Base-by-base conservation (phyloP, 345 rosid genomes). In the Eucalyptus cloeziana region DNA sequence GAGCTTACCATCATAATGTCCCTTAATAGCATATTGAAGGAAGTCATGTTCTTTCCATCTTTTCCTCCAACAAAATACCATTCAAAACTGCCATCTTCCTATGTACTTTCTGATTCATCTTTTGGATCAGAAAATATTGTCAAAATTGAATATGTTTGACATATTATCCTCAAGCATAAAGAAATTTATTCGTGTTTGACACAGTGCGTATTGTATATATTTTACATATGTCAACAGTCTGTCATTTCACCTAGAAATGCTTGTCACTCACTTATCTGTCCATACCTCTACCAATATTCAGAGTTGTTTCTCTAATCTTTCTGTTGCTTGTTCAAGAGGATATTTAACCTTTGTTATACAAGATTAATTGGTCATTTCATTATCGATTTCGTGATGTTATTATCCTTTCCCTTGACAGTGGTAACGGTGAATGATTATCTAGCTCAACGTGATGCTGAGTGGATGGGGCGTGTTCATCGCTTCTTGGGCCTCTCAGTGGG, bases 391-490 rank as follows among this genome's bases (percentile, higher is more conserved):
- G 4, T 67, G 89, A 87, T 86, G 87, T 37, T 91, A 79, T 86
- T 92, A 21, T 49, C 90, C 90, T 89, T 71, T 90, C 76, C 90
- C 88, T 91, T 89, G 89, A 88, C 94, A 97, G 99, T 97, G 94
- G 99, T 97, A 88, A 97, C 99, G 49, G 99, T 97, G 89, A 97
- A 97, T 92, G 98, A 97, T 93, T 97, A 97, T 92, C 93, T 97
- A 87, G 99, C 99, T 87, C 97, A 95, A 90, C 99, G 99, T 88
- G 99, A 97, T 94, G 99, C 99, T 90, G 99, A 97, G 89, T 97
- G 99, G 99, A 97, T 97, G 99, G 99, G 99, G 50, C 98, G 97
- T 90, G 97, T 97, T 92, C 97, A 97, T 94, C 95, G 95, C 87
- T 97, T 93, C 92, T 92, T 97, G 91, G 99, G 99, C 89, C 97